Base-by-base conservation (phyloP, 257 asterid genomes). In the Nicotiana attenuata region DNA sequence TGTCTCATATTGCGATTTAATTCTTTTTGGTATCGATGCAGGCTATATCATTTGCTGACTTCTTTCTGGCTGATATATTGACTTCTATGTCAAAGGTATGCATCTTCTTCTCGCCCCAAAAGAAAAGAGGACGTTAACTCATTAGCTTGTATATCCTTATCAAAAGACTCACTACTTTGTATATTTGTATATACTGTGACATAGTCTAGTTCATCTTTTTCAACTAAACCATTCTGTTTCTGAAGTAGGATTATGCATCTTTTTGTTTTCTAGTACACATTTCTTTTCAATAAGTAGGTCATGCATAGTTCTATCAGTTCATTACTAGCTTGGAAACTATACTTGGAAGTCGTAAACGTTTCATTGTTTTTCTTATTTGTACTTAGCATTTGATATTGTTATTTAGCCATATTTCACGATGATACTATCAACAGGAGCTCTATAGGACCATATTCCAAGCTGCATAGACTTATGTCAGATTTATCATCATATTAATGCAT, bases 51-150 rank as follows among this genome's bases (percentile, higher is more conserved):
- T 96, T 93, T 90, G 88, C 98, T 78, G 99, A 96, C 86, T 96
- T 96, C 91, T 96, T 94, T 87, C 80, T 96, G 89, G 99, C 98
- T 28, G 98, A 94, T 91, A 94, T 94, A 87, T 88, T 94, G 57
- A 96, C 99, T 80, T 94, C 99, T 26, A 96, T 96, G 99, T 93
- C 99, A 65, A 96, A 96, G 99, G 99, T 96, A 87, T 82, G 91
- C 83, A 82, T 81, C 38, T 77, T 77, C 59, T 50, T 29, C 38
- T 82, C 1, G 16, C 59, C 80, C 60, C 64, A 24, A 26, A 75
- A 8, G 60, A 16, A 47, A 50, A 50, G 64, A 75, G 80, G 63
- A 75, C 41, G 9, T 38, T 63, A 33, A 10, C 19, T 77, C 68
- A 78, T 53, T 22, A 78, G 68, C 52, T 29, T 80, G 31, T 33